phyloP scores from a whole-genome alignment of 805 yeast genomes.

The Hanseniaspora guilliermondii region DNA sequence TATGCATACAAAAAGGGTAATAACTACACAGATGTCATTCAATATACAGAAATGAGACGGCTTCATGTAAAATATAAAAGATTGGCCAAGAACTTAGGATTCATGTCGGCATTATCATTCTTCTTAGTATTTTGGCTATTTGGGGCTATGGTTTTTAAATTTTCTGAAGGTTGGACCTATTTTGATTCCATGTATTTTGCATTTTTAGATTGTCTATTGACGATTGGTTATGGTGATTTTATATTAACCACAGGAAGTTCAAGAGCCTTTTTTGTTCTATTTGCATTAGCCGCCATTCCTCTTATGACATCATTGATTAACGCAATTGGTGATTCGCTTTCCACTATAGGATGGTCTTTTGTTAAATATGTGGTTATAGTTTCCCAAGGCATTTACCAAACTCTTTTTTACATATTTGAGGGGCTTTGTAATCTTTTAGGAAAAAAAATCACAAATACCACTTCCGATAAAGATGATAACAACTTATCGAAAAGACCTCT shows the following conservation, averaged over 20 bases:
- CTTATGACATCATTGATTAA: constrained; percentile 73
- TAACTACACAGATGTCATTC: constrained; percentile 31
- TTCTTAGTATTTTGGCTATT: constrained; percentile 55
- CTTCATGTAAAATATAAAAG: constrained; percentile 34
- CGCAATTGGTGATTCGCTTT: constrained; percentile 53
- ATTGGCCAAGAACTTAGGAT: constrained; percentile 31
- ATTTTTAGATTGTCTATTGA: constrained; percentile 50
- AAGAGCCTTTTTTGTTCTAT: constrained; percentile 55
- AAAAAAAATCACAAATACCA: background rate
- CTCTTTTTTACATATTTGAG: no score
- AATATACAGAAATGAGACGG: constrained; percentile 45
- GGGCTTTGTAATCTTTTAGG: background rate
- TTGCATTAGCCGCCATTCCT: constrained; percentile 79
- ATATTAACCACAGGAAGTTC: constrained; percentile 56
- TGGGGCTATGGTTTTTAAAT: constrained; percentile 56
- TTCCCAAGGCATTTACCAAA: background rate
- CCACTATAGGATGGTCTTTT: constrained; percentile 20
- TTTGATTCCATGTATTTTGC: constrained; percentile 65
- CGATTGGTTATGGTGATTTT: constrained; percentile 78
- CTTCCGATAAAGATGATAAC: background rate
- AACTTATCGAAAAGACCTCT: background rate
- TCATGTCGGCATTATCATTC: constrained; percentile 30
- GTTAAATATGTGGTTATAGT: constrained; percentile 6
- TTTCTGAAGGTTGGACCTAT: constrained; percentile 59
- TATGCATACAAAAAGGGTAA: constrained; percentile 13